Conservation (phyloP, 208 protist genomes). For the Angomonas deanei region DNA sequence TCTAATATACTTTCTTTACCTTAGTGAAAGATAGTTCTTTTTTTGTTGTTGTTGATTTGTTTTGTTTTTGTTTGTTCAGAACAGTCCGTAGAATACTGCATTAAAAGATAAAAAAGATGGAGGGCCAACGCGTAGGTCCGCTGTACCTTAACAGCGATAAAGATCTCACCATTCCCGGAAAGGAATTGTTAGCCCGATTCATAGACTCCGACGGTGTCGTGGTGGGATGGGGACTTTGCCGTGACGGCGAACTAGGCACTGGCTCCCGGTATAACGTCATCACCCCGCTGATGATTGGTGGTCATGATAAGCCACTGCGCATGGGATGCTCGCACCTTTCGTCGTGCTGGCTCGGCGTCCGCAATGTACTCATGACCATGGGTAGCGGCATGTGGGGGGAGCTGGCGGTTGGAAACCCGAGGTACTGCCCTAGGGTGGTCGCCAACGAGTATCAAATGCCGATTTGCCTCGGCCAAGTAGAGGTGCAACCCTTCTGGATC, state of each 20-base stretch:
- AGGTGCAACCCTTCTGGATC: slow-evolving; percentile 22
- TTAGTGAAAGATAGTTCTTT: too few species aligned
- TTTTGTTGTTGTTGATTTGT: slow-evolving; percentile 4
- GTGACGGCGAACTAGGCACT: slow-evolving; percentile 67
- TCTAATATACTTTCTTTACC: too few species aligned
- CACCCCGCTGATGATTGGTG: slow-evolving; percentile 72
- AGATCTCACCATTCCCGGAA: background rate
- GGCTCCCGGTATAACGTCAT: slow-evolving; percentile 50
- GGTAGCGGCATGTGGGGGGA: slow-evolving; percentile 75
- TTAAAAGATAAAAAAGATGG: background rate
- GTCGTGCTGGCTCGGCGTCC: slow-evolving; percentile 60
- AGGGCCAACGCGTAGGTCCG: slow-evolving; percentile 14
- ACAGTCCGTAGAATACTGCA: background rate
- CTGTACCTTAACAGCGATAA: slow-evolving; percentile 29
- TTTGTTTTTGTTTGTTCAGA: background rate
- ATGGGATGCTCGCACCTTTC: slow-evolving; percentile 61
- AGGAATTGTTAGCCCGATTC: slow-evolving; percentile 42
- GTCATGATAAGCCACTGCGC: slow-evolving; percentile 62
- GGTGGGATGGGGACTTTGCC: slow-evolving; percentile 67
- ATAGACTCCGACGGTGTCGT: slow-evolving; percentile 62
- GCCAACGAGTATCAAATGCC: slow-evolving; percentile 62
- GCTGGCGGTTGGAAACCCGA: slow-evolving; percentile 62
- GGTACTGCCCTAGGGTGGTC: slow-evolving; percentile 47
- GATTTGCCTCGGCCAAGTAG: slow-evolving; percentile 54
- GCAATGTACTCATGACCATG: slow-evolving; percentile 62